A percentile compares a stretch with the other conserved stretches of the same genome.
Conservation (phyloP, 148 eudicot genomes). For the Fagopyrum tataricum region DNA sequence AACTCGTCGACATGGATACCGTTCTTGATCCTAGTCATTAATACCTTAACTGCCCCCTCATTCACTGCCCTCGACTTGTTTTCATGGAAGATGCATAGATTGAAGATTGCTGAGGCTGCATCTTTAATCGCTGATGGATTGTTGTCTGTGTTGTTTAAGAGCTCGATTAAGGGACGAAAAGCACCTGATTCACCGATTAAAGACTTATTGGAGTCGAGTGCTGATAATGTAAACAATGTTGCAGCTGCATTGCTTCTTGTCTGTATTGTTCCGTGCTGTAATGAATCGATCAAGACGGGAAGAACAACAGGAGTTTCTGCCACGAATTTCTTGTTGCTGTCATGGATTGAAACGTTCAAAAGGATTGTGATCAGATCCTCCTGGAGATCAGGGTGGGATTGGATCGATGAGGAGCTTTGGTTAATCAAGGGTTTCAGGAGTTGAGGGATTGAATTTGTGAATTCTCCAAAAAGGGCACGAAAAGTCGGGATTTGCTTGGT, state of each 20-base stretch:
- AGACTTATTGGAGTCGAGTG: constrained; percentile 75
- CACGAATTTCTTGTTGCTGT: constrained; percentile 80
- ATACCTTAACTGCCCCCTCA: constrained; percentile 68
- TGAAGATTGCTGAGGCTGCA: constrained; percentile 83
- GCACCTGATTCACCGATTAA: constrained; percentile 78
- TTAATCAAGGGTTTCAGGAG: constrained; percentile 44
- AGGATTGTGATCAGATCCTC: constrained; percentile 82
- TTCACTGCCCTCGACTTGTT: constrained; percentile 68
- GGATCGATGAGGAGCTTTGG: background rate
- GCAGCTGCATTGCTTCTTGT: constrained; percentile 93
- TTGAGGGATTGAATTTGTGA: constrained; percentile 38
- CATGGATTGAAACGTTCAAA: constrained; percentile 82
- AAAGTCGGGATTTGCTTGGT: constrained; percentile 73
- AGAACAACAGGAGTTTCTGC: constrained; percentile 71
- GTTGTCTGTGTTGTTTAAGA: constrained; percentile 50
- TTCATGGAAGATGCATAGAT: constrained; percentile 74
- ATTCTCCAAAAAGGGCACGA: constrained; percentile 77
- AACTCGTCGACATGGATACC: constrained; percentile 59
- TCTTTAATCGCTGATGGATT: constrained; percentile 72
- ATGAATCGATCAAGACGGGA: constrained; percentile 52
- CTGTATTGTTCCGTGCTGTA: constrained; percentile 48
- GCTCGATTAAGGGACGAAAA: constrained; percentile 56
- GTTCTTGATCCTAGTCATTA: constrained; percentile 43
- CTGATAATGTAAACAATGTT: constrained; percentile 79
- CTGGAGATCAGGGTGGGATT: constrained; percentile 47